Evolutionary conservation across 1,284 basidiomycete species (phyloP), one percentile per base, ranked within the genome.

Genomic region (Vanrija sp.): DNA sequence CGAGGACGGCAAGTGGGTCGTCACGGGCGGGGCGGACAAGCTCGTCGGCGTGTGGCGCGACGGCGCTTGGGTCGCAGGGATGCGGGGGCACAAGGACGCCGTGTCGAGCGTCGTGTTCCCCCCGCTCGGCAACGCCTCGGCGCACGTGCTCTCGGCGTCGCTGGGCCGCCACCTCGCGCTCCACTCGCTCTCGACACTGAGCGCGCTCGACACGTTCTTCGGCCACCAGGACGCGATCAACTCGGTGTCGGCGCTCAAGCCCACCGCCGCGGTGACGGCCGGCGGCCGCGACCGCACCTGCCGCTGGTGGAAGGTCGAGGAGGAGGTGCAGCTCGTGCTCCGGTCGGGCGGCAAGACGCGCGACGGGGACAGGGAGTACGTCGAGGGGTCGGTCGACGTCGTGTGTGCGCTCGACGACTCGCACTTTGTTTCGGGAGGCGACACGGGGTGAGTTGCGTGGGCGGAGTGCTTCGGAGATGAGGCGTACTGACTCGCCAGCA

Each of bases 271-370:
- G 9, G 84, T 98, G 9, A 92, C 86, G 36, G 87, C 87, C 0
- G 95, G 96, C 10, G 88, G 86, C 1, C 79, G 93, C 23, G 95
- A 99, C 78, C 87, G 92, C 64, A 96, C 93, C 0, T 84, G 87
- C 60, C 82, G 95, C 22, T 97, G 85, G 77, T 99, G 95, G 95
- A 98, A 98, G 78, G 87, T 98, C 49, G 85, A 87, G 39, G 95
- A 99, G 57, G 94, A 98, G 77, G 89, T 84, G 20, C 96, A 98
- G 72, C 80, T 99, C 24, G 93, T 98, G 3, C 97, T 98, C 66
- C 83, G 96, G 41, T 94, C 92, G 23, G 96, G 95, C 12, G 89
- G 87, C 3, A 82, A 83, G 62, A 92, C 73, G 31, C 66, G 60
- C 52, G 62, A 59, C 15, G 53, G 58, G 9, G 63, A 60, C 20